phyloP scores from a whole-genome alignment of 441 rosid species.

The Capsella rubella region DNA sequence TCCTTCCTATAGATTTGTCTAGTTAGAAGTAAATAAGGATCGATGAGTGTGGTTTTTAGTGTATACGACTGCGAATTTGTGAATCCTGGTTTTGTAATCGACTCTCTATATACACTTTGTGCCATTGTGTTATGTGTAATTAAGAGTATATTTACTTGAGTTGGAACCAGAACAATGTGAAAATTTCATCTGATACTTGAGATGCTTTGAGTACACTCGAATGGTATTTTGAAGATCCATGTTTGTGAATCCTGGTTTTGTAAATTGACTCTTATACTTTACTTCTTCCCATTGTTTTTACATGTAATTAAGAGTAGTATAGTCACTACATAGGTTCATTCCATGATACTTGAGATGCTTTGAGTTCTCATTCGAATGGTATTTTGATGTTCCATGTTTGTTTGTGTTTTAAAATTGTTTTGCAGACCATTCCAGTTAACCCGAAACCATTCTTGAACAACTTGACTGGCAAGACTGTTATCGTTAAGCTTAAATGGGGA shows the following conservation, averaged over 20 bases:
- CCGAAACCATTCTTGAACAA: slow-evolving; percentile 93
- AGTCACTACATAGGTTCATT: too few species aligned
- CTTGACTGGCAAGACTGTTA: slow-evolving; percentile 85
- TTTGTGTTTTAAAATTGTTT: neutral
- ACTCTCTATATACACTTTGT: neutral
- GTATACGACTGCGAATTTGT: neutral
- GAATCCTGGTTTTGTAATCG: neutral
- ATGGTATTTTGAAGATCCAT: too few species aligned
- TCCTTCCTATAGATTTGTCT: neutral
- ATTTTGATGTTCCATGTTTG: neutral
- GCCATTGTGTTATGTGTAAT: neutral
- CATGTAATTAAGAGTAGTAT: too few species aligned
- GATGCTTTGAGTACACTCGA: neutral
- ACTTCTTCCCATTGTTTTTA: too few species aligned
- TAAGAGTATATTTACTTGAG: too few species aligned
- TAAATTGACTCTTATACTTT: too few species aligned
- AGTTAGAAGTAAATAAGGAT: neutral
- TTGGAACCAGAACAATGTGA: neutral
- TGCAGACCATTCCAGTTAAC: slow-evolving; percentile 84
- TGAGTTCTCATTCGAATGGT: neutral
- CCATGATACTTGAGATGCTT: neutral
- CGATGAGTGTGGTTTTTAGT: slow-evolving; percentile 4
- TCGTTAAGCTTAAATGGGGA: slow-evolving; percentile 93
- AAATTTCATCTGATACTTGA: neutral
- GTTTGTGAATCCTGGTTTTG: too few species aligned